Evolutionary conservation across 2,329 filamentous ascomycete species (phyloP), one percentile per base, ranked within the genome.

Genomic region (Sporothrix pallida): DNA sequence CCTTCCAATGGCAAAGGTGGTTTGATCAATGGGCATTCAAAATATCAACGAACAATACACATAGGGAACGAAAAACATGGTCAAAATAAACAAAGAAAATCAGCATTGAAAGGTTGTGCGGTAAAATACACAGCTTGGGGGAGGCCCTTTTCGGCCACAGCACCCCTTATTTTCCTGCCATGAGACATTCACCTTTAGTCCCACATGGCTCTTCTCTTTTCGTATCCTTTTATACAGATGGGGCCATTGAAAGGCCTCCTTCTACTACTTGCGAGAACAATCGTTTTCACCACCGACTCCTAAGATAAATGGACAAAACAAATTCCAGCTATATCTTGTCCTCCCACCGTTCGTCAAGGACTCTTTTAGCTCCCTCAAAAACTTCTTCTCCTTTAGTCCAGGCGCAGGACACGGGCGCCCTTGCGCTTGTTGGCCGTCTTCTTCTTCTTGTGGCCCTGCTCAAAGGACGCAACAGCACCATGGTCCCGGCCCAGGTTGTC

Each of bases 401-500:
- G 88, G 75, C 93, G 87, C 76, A 95, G 85, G 70, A 90, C 87
- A 77, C 91, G 88, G 58, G 92, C 85, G n/a, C 91, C 92, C 80
- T 88, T 89, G 83, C 91, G 91, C 86, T 93, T 95, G 50, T 83
- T 82, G 31, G 31, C 31, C 1, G 86, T 82, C 87, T 91, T 92
- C 91, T 93, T 95, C 88, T 92, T 94, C 89, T 94, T 95, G 83
- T 92, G 90, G 52, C 93, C 93, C 80, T 89, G 90, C 75, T 94
- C 91, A 80, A 95, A 95, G 7, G 91, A 88, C 44, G 88, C 86
- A 1, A 85, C 90, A 0, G 88, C 83, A 5, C 89, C 89, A 81
- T 98, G 95, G 79, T 97, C 94, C 81, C 96, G 90, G 72, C 94
- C 95, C 77, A 99, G 87, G 82, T 98, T 98, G 85, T 99, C 96